A percentile compares a stretch with the other conserved stretches of the same genome.
phyloP scores from a whole-genome alignment of 2,329 filamentous ascomycete genomes.

The Pseudogymnoascus sp. region DNA sequence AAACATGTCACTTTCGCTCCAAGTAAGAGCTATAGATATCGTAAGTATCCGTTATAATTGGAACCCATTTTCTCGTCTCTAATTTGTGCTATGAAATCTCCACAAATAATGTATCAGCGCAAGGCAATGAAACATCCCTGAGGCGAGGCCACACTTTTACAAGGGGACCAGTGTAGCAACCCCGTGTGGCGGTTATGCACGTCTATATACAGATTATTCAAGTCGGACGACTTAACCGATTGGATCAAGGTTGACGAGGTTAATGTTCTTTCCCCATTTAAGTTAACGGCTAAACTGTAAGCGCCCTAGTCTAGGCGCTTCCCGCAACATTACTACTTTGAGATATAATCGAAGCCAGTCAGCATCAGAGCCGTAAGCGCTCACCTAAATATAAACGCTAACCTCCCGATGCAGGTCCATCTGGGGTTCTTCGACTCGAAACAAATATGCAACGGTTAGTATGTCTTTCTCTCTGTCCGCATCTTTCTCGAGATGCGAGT shows the following conservation, averaged over 20 bases:
- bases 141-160: not conserved
- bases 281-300: not conserved
- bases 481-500: not conserved
- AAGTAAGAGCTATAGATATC: not conserved
- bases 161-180: not conserved
- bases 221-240: not conserved
- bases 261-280: not conserved
- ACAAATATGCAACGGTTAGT: not conserved
- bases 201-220: not conserved
- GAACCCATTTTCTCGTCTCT: not conserved
- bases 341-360: not conserved
- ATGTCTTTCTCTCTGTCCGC: not conserved
- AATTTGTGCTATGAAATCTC: not conserved
- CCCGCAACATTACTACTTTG: not conserved
- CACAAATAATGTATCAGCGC: not conserved
- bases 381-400: not conserved
- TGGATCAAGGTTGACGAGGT: not conserved
- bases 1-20: not conserved
- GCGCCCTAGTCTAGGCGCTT: not conserved
- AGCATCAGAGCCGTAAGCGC: not conserved
- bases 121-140: not conserved
- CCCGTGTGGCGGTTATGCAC: not conserved
- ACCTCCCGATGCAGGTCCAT: not conserved
- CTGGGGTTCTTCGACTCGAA: not conserved
- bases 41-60: not conserved